Evolutionary conservation across 164 flowering plant genomes (phyloP), one percentile per base, ranked within the genome.

Genomic region (Cinnamomum chago): DNA sequence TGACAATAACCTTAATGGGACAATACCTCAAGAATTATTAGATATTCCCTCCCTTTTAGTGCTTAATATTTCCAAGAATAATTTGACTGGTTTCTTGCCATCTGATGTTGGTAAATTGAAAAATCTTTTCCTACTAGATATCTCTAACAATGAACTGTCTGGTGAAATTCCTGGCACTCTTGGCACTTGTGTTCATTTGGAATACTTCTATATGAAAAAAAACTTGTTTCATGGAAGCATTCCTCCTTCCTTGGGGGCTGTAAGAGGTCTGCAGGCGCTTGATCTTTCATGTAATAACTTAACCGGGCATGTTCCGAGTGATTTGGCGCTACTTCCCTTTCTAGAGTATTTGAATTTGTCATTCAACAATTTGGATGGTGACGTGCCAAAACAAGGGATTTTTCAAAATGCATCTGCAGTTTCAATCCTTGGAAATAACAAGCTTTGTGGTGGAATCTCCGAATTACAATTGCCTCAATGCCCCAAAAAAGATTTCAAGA

Each of bases 401-500:
- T 28, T 28, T 28, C 30, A 28, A 28, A 28, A 28, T 28, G 30
- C 4, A 28, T 28, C 3, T 28, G 30, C 30, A 28, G 0, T 28
- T 28, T 28, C 30, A 28, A 3, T 28, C 30, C 30, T 81, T 64
- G 84, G 84, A 78, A 86, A 86, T 64, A 65, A 5, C 0, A 65
- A 3, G 30, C 30, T 28, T 28, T 28, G 30, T 28, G 30, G 30
- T 28, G 30, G 30, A 28, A 28, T 28, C 50, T 50, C 79, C 2
- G 35, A 69, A 33, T 55, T 85, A 15, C 35, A 77, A 3, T 72
- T 85, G 50, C 84, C 81, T 5, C 30, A 28, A 11, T 30, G 3
- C 83, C 86, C 79, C n/a, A 60, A 9, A 2, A 35, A 28, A 14
- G 35, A 18, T 4, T 10, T 65, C 2, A 14, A 30, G 50, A 50